These are phyloP conservation scores for Boletellus dicymbophilus DNA, from an alignment of 1,284 basidiomycete species.

Conservation along the genomic window DNA sequence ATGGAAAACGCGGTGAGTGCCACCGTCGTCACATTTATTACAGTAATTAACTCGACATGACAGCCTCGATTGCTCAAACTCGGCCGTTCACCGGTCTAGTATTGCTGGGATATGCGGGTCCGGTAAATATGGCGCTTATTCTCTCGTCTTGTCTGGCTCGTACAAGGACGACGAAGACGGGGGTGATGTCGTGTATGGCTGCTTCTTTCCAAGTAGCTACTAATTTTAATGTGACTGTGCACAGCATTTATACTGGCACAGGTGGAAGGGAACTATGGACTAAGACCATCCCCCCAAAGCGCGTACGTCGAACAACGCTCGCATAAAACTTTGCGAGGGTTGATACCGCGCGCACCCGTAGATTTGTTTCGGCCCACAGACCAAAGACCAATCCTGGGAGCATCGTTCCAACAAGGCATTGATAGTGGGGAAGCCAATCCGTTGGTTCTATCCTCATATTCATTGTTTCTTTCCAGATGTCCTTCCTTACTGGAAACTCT, in stretches of 20 bases:
- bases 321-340: background rate
- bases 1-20: constrained; percentile 19
- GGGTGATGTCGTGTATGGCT: constrained; percentile 28
- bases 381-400: constrained; percentile 27
- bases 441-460: background rate
- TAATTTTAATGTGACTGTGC: constrained; percentile 1
- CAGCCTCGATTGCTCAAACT: constrained; percentile 13
- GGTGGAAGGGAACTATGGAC: constrained; percentile 18
- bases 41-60: background rate
- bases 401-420: constrained; percentile 13
- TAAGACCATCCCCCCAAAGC: constrained; percentile 13
- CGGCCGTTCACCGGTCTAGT: constrained; percentile 18
- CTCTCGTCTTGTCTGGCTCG: constrained; percentile 19
- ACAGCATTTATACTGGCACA: constrained; percentile 30
- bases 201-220: background rate
- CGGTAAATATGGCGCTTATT: constrained; percentile 11
- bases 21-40: background rate
- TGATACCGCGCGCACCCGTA: constrained; percentile 2
- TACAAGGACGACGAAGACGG: constrained; percentile 28
- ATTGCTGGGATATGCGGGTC: constrained; percentile 25
- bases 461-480: constrained; percentile 16
- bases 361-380: constrained; percentile 24
- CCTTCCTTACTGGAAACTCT: constrained; percentile 16
- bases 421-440: constrained; percentile 11
- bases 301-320: constrained; percentile 11